Conservation (phyloP, 129 eudicot genomes). For the Oenanthe sinensis region DNA sequence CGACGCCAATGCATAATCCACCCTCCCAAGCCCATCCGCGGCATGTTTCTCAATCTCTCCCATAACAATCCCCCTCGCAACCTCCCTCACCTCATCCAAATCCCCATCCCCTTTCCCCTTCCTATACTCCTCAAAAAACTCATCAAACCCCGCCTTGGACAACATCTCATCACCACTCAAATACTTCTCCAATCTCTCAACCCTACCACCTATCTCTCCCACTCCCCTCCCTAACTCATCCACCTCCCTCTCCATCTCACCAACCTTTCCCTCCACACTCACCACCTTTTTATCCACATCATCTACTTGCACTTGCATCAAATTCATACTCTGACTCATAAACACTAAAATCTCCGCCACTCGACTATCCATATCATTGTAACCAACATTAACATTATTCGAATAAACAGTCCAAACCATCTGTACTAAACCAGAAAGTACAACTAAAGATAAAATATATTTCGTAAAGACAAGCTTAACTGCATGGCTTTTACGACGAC, state of each 20-base stretch:
- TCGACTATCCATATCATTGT: background rate
- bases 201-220: too few species aligned
- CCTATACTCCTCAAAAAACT: constrained; percentile 45
- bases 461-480: background rate
- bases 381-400: background rate
- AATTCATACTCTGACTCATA: background rate
- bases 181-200: constrained; percentile 27
- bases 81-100: constrained; percentile 56
- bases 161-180: constrained; percentile 29
- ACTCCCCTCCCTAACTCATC: too few species aligned
- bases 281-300: background rate
- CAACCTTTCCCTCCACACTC: background rate
- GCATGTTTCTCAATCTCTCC: constrained; percentile 77
- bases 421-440: background rate
- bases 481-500: background rate
- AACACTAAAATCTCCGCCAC: background rate
- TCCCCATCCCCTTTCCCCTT: constrained; percentile 17
- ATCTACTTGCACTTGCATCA: background rate
- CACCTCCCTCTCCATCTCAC: too few species aligned
- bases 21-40: constrained; percentile 60
- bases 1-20: constrained; percentile 38
- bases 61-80: constrained; percentile 52
- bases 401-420: background rate
- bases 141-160: constrained; percentile 45
- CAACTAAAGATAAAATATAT: too few species aligned